These are phyloP conservation scores for Umbelopsis sp. DNA, from an alignment of 192 early-diverging fungal species.

Conservation along the genomic window DNA sequence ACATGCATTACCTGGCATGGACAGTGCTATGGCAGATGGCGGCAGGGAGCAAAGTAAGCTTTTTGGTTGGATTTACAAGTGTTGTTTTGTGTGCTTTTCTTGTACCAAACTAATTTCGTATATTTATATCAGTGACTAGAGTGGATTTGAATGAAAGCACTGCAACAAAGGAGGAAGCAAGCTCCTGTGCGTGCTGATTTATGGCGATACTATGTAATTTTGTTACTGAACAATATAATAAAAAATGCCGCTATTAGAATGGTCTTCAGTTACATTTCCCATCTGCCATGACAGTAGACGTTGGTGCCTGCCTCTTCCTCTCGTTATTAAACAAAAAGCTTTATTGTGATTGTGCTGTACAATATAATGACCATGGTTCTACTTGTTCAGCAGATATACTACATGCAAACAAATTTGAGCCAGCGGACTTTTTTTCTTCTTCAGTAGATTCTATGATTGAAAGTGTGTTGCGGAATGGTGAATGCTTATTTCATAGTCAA, in stretches of 20 bases:
- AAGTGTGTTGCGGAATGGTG: not conserved
- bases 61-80: not conserved
- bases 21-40: slow-evolving; percentile 61
- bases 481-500: slow-evolving; percentile 13
- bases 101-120: not conserved
- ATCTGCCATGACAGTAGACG: too few species aligned
- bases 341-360: slow-evolving; percentile 15
- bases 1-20: slow-evolving; percentile 85
- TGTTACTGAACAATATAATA: too few species aligned
- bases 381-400: too few species aligned
- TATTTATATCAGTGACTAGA: slow-evolving; percentile 34
- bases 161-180: slow-evolving; percentile 20
- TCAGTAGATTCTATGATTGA: not conserved
- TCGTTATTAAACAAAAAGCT: not conserved
- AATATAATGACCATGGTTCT: not conserved
- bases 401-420: too few species aligned
- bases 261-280: too few species aligned
- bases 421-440: not conserved
- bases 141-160: slow-evolving; percentile 31
- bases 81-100: not conserved
- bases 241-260: not conserved
- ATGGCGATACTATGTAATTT: not conserved
- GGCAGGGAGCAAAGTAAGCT: slow-evolving; percentile 36
- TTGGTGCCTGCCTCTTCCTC: too few species aligned
- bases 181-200: slow-evolving; percentile 31